A percentile compares a stretch with the other conserved stretches of the same genome.
phyloP scores from a whole-genome alignment of 345 rosid genomes.

The Populus ilicifolia region DNA sequence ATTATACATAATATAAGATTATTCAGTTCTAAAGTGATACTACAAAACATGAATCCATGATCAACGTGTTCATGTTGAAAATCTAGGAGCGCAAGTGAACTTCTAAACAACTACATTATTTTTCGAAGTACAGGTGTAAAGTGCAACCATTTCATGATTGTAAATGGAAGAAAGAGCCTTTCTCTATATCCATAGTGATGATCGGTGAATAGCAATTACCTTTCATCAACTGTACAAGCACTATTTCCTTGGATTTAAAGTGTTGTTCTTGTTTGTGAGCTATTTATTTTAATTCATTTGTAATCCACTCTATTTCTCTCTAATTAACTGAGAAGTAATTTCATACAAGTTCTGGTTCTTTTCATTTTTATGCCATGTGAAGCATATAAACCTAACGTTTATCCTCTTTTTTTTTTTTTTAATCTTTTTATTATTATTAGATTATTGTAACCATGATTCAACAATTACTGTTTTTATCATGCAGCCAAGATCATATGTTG shows the following conservation, averaged over 20 bases:
- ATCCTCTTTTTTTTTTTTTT: no score
- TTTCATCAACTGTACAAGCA: no score
- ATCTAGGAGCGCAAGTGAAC: neutral
- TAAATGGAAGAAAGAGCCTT: neutral
- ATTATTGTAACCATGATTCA: neutral
- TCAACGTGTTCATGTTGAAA: neutral
- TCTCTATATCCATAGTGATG: no score
- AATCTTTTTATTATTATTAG: no score
- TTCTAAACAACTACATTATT: neutral
- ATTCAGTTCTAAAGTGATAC: neutral
- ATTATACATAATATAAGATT: neutral
- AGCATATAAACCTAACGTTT: no score
- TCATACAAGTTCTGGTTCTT: neutral
- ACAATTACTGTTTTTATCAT: slow-evolving; percentile 12
- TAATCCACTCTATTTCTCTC: neutral
- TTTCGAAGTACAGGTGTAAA: neutral
- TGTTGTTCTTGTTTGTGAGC: neutral
- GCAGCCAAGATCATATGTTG: slow-evolving; percentile 83
- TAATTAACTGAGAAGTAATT: neutral
- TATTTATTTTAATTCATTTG: neutral
- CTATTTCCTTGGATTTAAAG: neutral
- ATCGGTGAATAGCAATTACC: no score
- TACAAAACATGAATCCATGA: neutral
- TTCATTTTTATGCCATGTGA: neutral
- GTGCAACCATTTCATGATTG: neutral